These are phyloP conservation scores for Furcasterigmium sp. DNA, from an alignment of 2,329 filamentous ascomycete genomes.

Conservation along the genomic window DNA sequence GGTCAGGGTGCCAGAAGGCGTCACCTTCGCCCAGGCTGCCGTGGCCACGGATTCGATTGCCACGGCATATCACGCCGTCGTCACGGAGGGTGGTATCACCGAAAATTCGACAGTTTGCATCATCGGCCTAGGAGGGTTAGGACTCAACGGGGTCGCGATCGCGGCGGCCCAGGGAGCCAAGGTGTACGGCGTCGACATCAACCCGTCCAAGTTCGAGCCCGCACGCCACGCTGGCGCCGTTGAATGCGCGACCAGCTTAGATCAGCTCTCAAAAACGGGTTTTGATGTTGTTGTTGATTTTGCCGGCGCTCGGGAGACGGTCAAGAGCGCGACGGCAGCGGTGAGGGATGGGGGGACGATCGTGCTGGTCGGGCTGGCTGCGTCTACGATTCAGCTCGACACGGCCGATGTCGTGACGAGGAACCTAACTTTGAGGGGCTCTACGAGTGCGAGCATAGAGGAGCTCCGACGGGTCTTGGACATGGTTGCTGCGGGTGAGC, in stretches of 20 bases:
- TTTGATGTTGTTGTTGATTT: constrained; percentile 10
- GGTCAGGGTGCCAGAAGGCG: constrained; percentile 1
- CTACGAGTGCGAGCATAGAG: constrained; percentile 4
- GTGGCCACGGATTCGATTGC: constrained; percentile 8
- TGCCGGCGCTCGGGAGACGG: constrained; percentile 4
- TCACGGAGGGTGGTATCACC: constrained; percentile 6
- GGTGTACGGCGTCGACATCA: constrained; percentile 6
- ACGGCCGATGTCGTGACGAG: constrained; percentile 2
- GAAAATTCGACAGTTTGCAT: not conserved
- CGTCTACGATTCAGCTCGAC: not conserved
- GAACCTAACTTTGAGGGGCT: constrained; percentile 1
- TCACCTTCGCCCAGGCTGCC: constrained; percentile 3
- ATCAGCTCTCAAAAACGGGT: not conserved
- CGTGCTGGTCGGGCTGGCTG: constrained; percentile 7
- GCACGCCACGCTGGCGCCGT: constrained; percentile 1
- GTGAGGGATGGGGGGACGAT: constrained; percentile 7
- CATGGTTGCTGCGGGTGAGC: not conserved
- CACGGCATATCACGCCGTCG: constrained; percentile 7
- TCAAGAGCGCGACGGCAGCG: constrained; percentile 1
- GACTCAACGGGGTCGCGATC: constrained; percentile 6
- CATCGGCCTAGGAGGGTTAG: constrained; percentile 8
- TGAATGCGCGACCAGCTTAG: not conserved
- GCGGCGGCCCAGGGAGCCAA: constrained; percentile 2
- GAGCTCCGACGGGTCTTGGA: constrained; percentile 3
- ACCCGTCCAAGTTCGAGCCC: constrained; percentile 3